phyloP scores from a whole-genome alignment of 2,329 filamentous ascomycete species.

The Fusarium devonianum region DNA sequence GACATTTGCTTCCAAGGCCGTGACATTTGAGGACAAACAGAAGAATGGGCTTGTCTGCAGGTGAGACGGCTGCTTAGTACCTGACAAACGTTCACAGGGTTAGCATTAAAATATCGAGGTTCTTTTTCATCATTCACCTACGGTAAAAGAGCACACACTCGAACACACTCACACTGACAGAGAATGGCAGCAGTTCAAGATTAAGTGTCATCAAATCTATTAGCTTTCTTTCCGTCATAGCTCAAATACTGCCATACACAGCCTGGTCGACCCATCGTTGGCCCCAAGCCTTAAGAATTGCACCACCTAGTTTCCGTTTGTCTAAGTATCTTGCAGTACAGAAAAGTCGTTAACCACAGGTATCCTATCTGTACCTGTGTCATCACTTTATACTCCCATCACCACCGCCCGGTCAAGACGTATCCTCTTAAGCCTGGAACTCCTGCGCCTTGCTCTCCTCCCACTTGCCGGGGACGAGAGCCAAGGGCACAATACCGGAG shows the following conservation, averaged over 20 bases:
- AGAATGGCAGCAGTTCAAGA: background rate
- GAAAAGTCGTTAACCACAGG: slow-evolving; percentile 39
- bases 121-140: no score
- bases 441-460: slow-evolving; percentile 68
- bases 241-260: slow-evolving; percentile 42
- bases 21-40: no score
- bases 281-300: slow-evolving; percentile 36
- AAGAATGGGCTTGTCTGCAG: no score
- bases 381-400: slow-evolving; percentile 34
- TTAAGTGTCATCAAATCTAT: slow-evolving; percentile 42
- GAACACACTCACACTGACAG: no score
- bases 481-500: slow-evolving; percentile 93
- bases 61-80: no score
- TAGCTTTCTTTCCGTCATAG: slow-evolving; percentile 43
- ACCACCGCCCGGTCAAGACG: slow-evolving; percentile 14
- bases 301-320: slow-evolving; percentile 38
- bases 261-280: slow-evolving; percentile 34
- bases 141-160: no score
- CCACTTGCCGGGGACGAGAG: slow-evolving; percentile 73
- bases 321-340: slow-evolving; percentile 50
- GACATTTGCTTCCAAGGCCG: no score
- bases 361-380: slow-evolving; percentile 33
- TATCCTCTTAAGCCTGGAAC: slow-evolving; percentile 60
- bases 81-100: no score
- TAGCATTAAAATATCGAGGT: no score